Evolutionary conservation across 1,284 basidiomycete species (phyloP), one percentile per base, ranked within the genome.

Genomic region (Erythrobasidium hasegawianum): DNA sequence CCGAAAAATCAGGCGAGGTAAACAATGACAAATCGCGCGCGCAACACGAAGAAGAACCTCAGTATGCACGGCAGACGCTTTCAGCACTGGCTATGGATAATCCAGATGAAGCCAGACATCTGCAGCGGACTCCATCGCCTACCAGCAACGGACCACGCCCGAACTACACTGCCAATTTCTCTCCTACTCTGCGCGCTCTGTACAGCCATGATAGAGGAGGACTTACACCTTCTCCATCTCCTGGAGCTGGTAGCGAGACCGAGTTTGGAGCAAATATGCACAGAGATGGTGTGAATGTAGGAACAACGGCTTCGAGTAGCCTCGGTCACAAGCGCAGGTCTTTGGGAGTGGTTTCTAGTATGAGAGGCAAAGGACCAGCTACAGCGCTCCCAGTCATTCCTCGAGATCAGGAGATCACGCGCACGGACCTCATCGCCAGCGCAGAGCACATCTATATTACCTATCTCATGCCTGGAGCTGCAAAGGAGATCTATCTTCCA

Each of bases 401-500:
- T 45, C 87, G 95, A 72, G 88, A 90, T 59, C 82, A 88, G 59
- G 90, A 94, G 16, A 96, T 98, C 77, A 87, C 87, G 24, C 88
- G 91, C 57, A 81, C 85, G 72, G 91, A 97, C 78, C 83, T 98
- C 71, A 86, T 96, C 72, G 88, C 87, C 16, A 90, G 89, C 41
- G 95, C 95, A 14, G 95, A 97, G 77, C 87, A 92, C 73, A 97
- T 98, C 75, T 97, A 88, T 80, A 87, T 88, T 73, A 86, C 92
- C 52, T 98, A 97, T 79, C 85, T 98, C 67, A 75, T 83, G 52
- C 81, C 81, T 3, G 83, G 83, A 1, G 80, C 81, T 14, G 83
- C 83, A 73, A 83, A 83, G 72, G 95, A 97, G 79, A 94, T 98
- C 68, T 97, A 97, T 77, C 86, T 98, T 18, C 95, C 95, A 0